phyloP scores from a whole-genome alignment of 75 land plant genomes.

The Gnetum montanum region DNA sequence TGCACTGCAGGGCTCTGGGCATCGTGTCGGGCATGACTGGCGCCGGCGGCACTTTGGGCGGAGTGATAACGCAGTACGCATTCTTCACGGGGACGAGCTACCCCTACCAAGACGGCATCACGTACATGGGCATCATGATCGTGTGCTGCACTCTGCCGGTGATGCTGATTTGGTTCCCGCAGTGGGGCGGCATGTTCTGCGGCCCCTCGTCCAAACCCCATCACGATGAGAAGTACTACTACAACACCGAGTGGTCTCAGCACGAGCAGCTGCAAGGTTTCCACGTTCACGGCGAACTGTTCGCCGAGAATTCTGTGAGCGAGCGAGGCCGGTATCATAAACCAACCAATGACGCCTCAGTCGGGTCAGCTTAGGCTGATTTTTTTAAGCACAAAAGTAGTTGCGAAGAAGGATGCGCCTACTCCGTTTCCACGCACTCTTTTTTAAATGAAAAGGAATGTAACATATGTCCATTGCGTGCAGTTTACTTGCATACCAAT shows the following conservation, averaged over 20 bases:
- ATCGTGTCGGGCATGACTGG: constrained; percentile 68
- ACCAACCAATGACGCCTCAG: too few species aligned
- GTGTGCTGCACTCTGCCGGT: constrained; percentile 41
- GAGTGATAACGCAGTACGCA: constrained; percentile 49
- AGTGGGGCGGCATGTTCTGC: constrained; percentile 70
- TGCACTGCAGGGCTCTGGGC: constrained; percentile 37
- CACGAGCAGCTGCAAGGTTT: constrained; percentile 44
- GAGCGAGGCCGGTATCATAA: constrained; percentile 58
- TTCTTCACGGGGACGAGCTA: constrained; percentile 52
- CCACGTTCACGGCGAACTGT: constrained; percentile 46
- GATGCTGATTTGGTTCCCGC: constrained; percentile 46
- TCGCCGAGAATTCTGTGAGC: constrained; percentile 57
- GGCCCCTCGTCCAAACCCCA: constrained; percentile 31
- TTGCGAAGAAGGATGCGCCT: too few species aligned
- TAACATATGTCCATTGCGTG: too few species aligned
- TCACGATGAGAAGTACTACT: constrained; percentile 56
- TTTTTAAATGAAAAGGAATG: too few species aligned
- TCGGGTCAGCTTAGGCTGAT: too few species aligned
- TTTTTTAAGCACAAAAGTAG: too few species aligned
- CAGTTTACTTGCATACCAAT: too few species aligned
- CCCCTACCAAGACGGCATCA: constrained; percentile 39
- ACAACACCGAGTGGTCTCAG: constrained; percentile 48
- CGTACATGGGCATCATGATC: constrained; percentile 55
- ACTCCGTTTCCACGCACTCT: too few species aligned
- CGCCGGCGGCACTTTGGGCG: constrained; percentile 64